Evolutionary conservation across 257 asterid species (phyloP).

Genomic region (Galeopsis tetrahit): DNA sequence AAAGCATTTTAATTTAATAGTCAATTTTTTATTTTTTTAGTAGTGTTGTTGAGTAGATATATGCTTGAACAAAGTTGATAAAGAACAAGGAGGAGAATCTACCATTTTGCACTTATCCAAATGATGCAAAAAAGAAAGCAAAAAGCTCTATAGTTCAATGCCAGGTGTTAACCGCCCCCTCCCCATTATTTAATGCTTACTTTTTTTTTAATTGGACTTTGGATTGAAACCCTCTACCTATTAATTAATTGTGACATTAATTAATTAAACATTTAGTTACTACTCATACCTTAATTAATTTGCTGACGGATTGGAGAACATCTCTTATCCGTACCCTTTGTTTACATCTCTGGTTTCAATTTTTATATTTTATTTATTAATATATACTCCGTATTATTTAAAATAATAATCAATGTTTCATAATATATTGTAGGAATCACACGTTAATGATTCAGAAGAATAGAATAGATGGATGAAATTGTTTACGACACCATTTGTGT

Average conservation of each 20-base stretch:
- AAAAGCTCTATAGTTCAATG: neutral
- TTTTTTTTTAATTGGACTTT: constrained; percentile 9
- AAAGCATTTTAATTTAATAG: no score
- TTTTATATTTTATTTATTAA: no score
- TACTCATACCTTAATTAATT: neutral
- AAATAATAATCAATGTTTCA: no score
- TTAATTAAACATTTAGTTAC: neutral
- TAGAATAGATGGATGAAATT: no score
- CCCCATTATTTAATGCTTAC: neutral
- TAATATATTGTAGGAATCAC: no score
- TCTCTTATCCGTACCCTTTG: neutral
- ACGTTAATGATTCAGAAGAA: no score
- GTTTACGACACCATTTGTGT: no score
- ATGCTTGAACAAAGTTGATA: no score
- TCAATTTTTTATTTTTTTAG: no score
- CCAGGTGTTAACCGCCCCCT: no score
- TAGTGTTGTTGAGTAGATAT: no score
- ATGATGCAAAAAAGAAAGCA: constrained; percentile 22
- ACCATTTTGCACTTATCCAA: constrained; percentile 33
- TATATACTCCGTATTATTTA: no score
- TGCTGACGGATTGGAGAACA: constrained; percentile 13
- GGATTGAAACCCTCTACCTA: constrained; percentile 26
- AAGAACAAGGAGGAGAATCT: constrained; percentile 22
- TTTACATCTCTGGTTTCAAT: neutral
- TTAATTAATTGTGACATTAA: neutral